Evolutionary conservation across 2,329 filamentous ascomycete genomes (phyloP).

Genomic region (Aspergillus alliaceus): DNA sequence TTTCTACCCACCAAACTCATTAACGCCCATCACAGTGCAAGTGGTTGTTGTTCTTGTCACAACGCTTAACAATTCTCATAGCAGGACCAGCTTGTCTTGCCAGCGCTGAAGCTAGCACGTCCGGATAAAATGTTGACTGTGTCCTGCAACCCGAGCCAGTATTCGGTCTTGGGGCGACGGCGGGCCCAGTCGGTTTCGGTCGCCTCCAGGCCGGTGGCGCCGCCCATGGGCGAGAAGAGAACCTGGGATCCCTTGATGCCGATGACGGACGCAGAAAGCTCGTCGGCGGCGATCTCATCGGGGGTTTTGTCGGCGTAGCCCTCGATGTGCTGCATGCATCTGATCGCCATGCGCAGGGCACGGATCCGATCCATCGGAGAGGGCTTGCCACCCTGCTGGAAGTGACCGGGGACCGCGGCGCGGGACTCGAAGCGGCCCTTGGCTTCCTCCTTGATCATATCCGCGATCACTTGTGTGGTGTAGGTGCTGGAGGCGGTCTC

Average conservation of each 20-base stretch:
- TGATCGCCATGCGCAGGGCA: conserved; percentile 87
- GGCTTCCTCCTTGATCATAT: conserved; percentile 93
- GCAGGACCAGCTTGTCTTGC: conserved; percentile 24
- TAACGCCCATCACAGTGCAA: neutral
- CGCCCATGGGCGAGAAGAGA: conserved; percentile 76
- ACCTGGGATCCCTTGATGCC: conserved; percentile 89
- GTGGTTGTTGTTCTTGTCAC: neutral
- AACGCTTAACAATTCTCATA: conserved; percentile 20
- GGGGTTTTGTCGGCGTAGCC: conserved; percentile 65
- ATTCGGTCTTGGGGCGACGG: conserved; percentile 76
- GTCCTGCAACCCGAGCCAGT: conserved; percentile 79
- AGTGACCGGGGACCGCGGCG: conserved; percentile 88
- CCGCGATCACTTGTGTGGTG: conserved; percentile 86
- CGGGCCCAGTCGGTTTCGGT: conserved; percentile 92
- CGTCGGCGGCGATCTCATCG: conserved; percentile 70
- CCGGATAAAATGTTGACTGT: conserved; percentile 84
- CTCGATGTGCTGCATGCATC: conserved; percentile 91
- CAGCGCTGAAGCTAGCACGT: conserved; percentile 49
- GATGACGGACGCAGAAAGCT: conserved; percentile 76
- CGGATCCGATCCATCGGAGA: conserved; percentile 95
- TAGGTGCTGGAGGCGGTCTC: conserved; percentile 91
- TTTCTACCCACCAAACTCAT: neutral
- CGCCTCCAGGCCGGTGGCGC: conserved; percentile 66
- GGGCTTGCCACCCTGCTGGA: conserved; percentile 89
- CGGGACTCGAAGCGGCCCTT: conserved; percentile 89